phyloP scores from a whole-genome alignment of 2,329 filamentous ascomycete genomes.

The Plenodomus tracheiphilus region DNA sequence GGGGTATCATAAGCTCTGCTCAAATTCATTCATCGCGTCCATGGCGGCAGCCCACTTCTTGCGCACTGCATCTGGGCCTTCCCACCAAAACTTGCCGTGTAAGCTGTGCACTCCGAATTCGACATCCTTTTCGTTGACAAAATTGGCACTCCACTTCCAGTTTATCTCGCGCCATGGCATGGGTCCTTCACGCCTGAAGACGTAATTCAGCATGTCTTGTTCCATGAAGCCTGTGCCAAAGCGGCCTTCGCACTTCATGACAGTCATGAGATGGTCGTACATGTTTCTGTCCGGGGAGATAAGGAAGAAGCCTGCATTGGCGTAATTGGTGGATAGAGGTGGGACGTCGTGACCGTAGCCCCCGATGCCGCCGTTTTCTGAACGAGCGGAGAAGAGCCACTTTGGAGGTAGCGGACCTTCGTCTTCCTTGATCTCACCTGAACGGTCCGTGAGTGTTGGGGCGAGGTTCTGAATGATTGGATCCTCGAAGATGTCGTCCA shows the following conservation, averaged over 20 bases:
- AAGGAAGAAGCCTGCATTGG: slow-evolving; percentile 51
- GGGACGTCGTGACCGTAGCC: slow-evolving; percentile 44
- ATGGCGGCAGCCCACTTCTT: not conserved
- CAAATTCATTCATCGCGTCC: not conserved
- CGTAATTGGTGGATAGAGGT: slow-evolving; percentile 35
- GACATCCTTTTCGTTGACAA: slow-evolving; percentile 41
- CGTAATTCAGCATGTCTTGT: slow-evolving; percentile 52
- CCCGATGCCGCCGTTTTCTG: slow-evolving; percentile 35
- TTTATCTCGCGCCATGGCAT: slow-evolving; percentile 50
- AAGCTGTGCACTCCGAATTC: slow-evolving; percentile 40
- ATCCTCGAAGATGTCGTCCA: slow-evolving; percentile 48
- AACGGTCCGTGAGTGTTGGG: slow-evolving; percentile 4
- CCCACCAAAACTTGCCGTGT: slow-evolving; percentile 47
- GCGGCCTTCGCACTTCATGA: slow-evolving; percentile 40
- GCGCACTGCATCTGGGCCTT: slow-evolving; percentile 7
- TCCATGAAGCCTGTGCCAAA: slow-evolving; percentile 48
- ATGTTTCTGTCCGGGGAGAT: slow-evolving; percentile 44
- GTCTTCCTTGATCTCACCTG: slow-evolving; percentile 20
- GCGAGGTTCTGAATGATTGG: slow-evolving; percentile 38
- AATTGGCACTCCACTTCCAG: slow-evolving; percentile 47
- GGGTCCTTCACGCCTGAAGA: slow-evolving; percentile 44
- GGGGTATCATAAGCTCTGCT: not conserved
- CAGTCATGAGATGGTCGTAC: slow-evolving; percentile 45
- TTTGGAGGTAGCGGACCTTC: slow-evolving; percentile 43
- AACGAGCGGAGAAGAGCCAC: slow-evolving; percentile 45